These are phyloP conservation scores for Linnemannia schmuckeri DNA, from an alignment of 192 early-diverging fungal species.

Conservation along the genomic window DNA sequence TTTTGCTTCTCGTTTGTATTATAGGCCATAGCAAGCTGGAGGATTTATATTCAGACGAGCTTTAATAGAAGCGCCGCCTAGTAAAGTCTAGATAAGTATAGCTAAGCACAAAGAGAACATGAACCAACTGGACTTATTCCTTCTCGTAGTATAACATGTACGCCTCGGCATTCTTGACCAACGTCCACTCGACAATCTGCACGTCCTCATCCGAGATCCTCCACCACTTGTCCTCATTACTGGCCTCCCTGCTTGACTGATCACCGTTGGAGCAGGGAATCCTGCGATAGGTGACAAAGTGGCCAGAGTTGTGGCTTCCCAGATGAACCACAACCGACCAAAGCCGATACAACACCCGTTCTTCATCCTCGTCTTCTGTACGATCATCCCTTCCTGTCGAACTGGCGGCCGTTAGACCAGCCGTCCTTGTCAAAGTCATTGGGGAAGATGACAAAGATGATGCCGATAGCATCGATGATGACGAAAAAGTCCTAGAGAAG, in stretches of 20 bases:
- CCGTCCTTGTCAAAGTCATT: neutral
- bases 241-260: neutral
- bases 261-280: conserved; percentile 50
- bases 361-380: conserved; percentile 21
- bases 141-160: conserved; percentile 86
- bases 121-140: conserved; percentile 9
- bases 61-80: neutral
- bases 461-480: neutral
- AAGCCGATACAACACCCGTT: conserved; percentile 73
- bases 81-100: neutral
- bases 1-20: neutral
- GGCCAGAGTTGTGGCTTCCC: conserved; percentile 90
- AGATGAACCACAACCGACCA: conserved; percentile 86
- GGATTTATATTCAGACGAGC: neutral
- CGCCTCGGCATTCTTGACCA: conserved; percentile 76
- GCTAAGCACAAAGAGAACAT: neutral
- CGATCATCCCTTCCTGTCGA: conserved; percentile 6
- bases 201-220: conserved; percentile 80
- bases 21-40: neutral
- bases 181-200: conserved; percentile 71
- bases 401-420: conserved; percentile 13
- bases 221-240: conserved; percentile 68
- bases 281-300: conserved; percentile 90
- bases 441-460: neutral
- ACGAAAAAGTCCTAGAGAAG: neutral